A percentile compares a stretch with the other conserved stretches of the same genome.
phyloP scores from a whole-genome alignment of 345 rosid genomes.

The Hibiscus trionum region DNA sequence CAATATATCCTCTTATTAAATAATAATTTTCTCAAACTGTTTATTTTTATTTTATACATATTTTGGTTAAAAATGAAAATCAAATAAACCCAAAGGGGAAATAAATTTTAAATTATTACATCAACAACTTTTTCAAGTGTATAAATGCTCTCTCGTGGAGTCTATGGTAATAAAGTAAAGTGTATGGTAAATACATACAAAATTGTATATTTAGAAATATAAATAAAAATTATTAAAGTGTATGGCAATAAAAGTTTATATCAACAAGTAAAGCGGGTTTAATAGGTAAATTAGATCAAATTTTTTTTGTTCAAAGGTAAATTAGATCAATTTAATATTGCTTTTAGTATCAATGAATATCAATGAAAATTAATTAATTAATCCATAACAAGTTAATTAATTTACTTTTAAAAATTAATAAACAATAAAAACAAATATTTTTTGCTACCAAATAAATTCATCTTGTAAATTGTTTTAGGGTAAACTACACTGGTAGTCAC shows the following conservation, averaged over 20 bases:
- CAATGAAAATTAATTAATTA: background rate
- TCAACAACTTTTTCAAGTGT: too few species aligned
- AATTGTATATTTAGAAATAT: background rate
- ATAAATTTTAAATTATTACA: too few species aligned
- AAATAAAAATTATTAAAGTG: background rate
- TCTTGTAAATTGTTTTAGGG: too few species aligned
- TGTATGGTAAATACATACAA: background rate
- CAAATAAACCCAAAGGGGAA: background rate
- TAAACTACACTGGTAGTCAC: too few species aligned
- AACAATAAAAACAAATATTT: too few species aligned
- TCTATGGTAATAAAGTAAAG: too few species aligned
- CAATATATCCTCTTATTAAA: background rate
- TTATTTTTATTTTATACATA: background rate
- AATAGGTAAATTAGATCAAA: background rate
- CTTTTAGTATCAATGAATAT: background rate
- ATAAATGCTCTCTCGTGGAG: too few species aligned
- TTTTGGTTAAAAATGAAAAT: background rate
- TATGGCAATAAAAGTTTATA: background rate
- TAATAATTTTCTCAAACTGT: background rate
- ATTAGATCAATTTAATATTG: background rate
- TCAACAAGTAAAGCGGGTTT: background rate
- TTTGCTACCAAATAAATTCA: too few species aligned
- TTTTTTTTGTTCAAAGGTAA: background rate
- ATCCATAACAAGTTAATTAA: background rate
- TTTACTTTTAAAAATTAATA: too few species aligned